These are phyloP conservation scores for Camellia lanceoleosa DNA, from an alignment of 148 eudicot genomes.

Conservation along the genomic window DNA sequence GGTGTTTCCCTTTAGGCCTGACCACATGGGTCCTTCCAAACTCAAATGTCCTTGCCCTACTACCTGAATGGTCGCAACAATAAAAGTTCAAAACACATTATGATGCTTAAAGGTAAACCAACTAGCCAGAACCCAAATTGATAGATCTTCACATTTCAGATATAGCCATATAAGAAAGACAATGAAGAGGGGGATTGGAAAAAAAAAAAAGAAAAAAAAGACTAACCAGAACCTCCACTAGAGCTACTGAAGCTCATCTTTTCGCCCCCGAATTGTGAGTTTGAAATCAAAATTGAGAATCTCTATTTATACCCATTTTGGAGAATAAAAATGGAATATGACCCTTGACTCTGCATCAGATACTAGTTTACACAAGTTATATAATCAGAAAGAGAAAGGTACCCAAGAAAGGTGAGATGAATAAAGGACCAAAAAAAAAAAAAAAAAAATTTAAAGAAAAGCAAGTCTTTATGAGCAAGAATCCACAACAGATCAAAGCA, in stretches of 20 bases:
- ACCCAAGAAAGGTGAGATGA: conserved; percentile 1
- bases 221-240: conserved; percentile 30
- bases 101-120: background rate
- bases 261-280: background rate
- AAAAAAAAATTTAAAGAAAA: background rate
- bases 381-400: conserved; percentile 15
- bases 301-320: conserved; percentile 26
- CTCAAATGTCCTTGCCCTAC: conserved; percentile 44
- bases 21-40: conserved; percentile 85
- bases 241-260: conserved; percentile 37
- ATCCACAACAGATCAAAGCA: conserved; percentile 19
- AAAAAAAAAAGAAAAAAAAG: background rate
- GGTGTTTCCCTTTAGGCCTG: conserved; percentile 78
- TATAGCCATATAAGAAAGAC: background rate
- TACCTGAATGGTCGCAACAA: conserved; percentile 35
- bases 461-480: conserved; percentile 25
- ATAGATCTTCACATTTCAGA: background rate
- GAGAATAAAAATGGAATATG: conserved; percentile 20
- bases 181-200: background rate
- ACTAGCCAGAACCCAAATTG: background rate
- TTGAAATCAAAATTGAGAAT: conserved; percentile 12
- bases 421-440: background rate
- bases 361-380: conserved; percentile 9
- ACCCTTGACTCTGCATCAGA: background rate
- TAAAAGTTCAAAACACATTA: background rate